These are phyloP conservation scores for Trifolium subterraneum DNA, from an alignment of 306 rosid genomes.

Conservation along the genomic window DNA sequence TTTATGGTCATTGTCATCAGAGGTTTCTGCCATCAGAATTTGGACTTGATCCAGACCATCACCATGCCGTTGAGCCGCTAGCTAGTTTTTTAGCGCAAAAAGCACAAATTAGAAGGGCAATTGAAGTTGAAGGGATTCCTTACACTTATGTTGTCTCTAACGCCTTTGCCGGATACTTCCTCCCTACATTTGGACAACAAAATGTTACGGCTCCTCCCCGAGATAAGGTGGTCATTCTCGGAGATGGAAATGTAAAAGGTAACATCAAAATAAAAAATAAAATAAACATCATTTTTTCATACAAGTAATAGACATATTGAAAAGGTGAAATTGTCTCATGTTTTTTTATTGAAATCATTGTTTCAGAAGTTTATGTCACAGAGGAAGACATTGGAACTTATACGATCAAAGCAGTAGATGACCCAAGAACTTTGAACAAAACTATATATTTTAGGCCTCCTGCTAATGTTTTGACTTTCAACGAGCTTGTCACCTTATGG, in stretches of 20 bases:
- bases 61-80: slow-evolving; percentile 37
- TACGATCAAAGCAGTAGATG: slow-evolving; percentile 51
- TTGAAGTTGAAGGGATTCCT: slow-evolving; percentile 49
- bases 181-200: slow-evolving; percentile 38
- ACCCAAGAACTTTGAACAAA: slow-evolving; percentile 60
- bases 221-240: slow-evolving; percentile 50
- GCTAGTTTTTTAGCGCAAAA: not conserved
- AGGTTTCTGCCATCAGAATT: slow-evolving; percentile 59
- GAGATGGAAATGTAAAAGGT: slow-evolving; percentile 58
- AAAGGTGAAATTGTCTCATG: not conserved
- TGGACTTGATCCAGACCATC: slow-evolving; percentile 43
- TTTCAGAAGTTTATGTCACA: slow-evolving; percentile 37
- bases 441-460: slow-evolving; percentile 37
- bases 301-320: not conserved
- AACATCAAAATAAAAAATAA: no score
- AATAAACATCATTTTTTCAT: no score
- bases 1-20: not conserved
- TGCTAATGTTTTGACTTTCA: slow-evolving; percentile 44
- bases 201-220: slow-evolving; percentile 48
- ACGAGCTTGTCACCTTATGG: slow-evolving; percentile 54
- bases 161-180: slow-evolving; percentile 43
- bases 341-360: not conserved
- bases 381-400: slow-evolving; percentile 49
- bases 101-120: slow-evolving; percentile 31
- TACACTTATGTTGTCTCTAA: slow-evolving; percentile 26